Conservation (phyloP, 2,329 filamentous ascomycete genomes). For the Sporothrix luriei region DNA sequence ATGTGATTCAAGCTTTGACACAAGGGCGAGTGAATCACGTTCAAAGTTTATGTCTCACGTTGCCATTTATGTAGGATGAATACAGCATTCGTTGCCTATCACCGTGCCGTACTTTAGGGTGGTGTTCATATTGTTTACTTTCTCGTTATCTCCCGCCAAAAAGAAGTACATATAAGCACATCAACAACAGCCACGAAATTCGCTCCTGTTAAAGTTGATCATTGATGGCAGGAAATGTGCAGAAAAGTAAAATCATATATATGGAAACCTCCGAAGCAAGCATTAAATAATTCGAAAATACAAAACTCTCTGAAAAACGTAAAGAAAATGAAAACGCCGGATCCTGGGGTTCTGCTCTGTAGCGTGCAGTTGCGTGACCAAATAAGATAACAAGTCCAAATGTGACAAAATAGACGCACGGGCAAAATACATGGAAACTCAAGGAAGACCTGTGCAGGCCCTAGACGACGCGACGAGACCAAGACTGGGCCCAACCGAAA, state of each 20-base stretch:
- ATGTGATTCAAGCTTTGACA: background rate
- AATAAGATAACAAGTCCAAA: conserved; percentile 6
- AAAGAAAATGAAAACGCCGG: conserved; percentile 9
- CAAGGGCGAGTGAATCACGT: background rate
- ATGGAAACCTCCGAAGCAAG: background rate
- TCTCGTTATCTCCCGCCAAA: no score
- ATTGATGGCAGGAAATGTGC: no score
- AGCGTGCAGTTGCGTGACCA: background rate
- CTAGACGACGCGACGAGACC: background rate
- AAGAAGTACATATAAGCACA: no score
- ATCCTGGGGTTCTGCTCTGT: conserved; percentile 20
- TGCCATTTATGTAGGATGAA: no score
- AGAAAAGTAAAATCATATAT: conserved; percentile 3
- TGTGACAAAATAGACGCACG: background rate
- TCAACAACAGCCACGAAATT: no score
- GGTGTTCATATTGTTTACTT: no score
- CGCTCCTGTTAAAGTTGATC: no score
- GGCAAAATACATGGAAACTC: background rate
- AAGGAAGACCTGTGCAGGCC: background rate
- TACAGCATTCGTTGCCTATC: no score
- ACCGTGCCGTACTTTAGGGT: no score
- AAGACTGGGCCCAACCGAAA: background rate
- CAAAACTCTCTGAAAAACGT: background rate
- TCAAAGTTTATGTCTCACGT: background rate
- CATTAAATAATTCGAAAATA: conserved; percentile 19